Percentiles rank a stretch among this genome's conserved stretches.
These are phyloP conservation scores for Pichia manshurica DNA, from an alignment of 805 yeast species.

Conservation along the genomic window DNA sequence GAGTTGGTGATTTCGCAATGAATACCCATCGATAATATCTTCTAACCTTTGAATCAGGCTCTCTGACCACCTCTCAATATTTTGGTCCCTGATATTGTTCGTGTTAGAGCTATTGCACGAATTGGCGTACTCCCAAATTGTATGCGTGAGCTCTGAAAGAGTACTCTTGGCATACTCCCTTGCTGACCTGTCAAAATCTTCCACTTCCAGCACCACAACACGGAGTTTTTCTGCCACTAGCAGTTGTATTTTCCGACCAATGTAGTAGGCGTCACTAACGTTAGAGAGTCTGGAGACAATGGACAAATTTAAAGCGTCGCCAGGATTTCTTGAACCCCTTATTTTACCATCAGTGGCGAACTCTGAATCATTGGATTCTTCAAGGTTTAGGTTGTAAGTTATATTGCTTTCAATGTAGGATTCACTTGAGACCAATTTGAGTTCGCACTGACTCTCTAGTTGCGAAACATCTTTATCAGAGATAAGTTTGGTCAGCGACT, in stretches of 20 bases:
- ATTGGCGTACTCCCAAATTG: slow-evolving; percentile 24
- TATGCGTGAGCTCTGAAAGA: slow-evolving; percentile 16
- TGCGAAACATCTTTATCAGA: slow-evolving; percentile 3
- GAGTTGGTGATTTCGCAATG: slow-evolving; percentile 25
- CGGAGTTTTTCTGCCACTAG: slow-evolving; percentile 23
- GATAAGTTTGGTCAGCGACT: background rate
- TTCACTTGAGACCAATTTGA: slow-evolving; percentile 1
- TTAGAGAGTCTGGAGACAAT: slow-evolving; percentile 29
- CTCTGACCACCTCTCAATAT: slow-evolving; percentile 23
- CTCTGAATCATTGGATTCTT: background rate
- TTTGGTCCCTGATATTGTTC: slow-evolving; percentile 16
- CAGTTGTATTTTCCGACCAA: slow-evolving; percentile 34
- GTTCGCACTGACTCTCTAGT: background rate
- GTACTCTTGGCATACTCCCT: slow-evolving; percentile 20
- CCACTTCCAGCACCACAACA: slow-evolving; percentile 14
- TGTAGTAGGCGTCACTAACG: slow-evolving; percentile 31
- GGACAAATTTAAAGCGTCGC: slow-evolving; percentile 16
- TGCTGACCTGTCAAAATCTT: slow-evolving; percentile 9
- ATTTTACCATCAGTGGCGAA: background rate
- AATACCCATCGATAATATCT: slow-evolving; percentile 25
- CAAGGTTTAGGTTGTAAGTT: slow-evolving; percentile 22
- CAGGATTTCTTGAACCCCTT: background rate
- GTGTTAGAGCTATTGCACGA: slow-evolving; percentile 22
- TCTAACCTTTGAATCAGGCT: slow-evolving; percentile 14
- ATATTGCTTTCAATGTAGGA: slow-evolving; percentile 11